phyloP scores from a whole-genome alignment of 345 rosid genomes.

The Moringa oleifera region DNA sequence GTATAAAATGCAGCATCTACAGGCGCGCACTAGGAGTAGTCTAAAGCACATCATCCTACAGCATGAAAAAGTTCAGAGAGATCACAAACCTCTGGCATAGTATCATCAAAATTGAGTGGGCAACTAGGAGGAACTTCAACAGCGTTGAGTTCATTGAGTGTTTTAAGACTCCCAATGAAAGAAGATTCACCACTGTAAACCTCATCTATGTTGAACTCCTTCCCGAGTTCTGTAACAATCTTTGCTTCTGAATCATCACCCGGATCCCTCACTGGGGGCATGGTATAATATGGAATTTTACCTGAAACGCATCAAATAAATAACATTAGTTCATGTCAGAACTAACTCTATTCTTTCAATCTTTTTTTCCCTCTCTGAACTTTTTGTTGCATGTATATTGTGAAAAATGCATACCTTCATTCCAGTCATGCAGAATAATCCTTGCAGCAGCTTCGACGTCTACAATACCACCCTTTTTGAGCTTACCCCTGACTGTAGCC shows the following conservation, averaged over 20 bases:
- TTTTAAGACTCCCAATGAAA: conserved; percentile 85
- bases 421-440: conserved; percentile 89
- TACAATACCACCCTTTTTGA: conserved; percentile 90
- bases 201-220: conserved; percentile 80
- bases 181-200: conserved; percentile 76
- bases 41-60: no score
- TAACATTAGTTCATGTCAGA: not conserved
- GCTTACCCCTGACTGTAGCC: conserved; percentile 86
- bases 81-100: conserved; percentile 67
- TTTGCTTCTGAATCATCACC: conserved; percentile 63
- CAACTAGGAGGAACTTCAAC: conserved; percentile 68
- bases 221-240: conserved; percentile 65
- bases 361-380: not conserved
- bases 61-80: not conserved
- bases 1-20: no score
- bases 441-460: conserved; percentile 88
- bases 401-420: conserved; percentile 47
- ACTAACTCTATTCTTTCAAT: no score
- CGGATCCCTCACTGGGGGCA: conserved; percentile 74
- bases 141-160: conserved; percentile 55
- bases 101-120: conserved; percentile 63
- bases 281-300: conserved; percentile 80
- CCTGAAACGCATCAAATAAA: conserved; percentile 42
- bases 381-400: not conserved
- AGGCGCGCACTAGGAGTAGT: not conserved